Base-by-base conservation (phyloP, 257 asterid species). In the Petrea volubilis region DNA sequence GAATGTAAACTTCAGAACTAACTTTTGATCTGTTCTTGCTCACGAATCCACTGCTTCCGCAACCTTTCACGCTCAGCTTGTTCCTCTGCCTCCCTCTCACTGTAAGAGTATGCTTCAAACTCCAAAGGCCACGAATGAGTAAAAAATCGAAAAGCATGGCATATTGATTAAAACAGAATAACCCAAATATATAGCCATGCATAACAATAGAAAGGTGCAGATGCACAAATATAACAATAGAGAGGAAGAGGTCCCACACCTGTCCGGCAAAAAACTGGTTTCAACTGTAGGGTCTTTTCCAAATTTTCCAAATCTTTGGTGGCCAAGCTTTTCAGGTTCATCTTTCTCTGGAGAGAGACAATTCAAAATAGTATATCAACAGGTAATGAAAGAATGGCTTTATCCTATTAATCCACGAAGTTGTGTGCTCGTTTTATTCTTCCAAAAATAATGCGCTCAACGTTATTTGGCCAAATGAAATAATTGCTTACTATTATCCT, bases 31-130 rank as follows among this genome's bases (percentile, higher is more conserved):
- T 87, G 96, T 64, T 89, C 89, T 75, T 94, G 97, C 80, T 94
- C 98, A 34, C 85, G 86, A 76, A 83, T 68, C 99, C 98, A 95
- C 82, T 85, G 98, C 74, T 88, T 92, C 65, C 87, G 89, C 63
- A 95, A 74, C 82, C 99, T 87, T 87, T 95, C 99, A 68, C 98
- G 96, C 70, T 95, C 98, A 71, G 98, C 98, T 83, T 90, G 95
- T 80, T 95, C 99, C 90, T 92, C 99, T 18, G 99, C 98, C 89
- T 95, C 99, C 68, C 99, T 85, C 94, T 95, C 99, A 95, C 98
- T 92, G 97, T 84, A 93, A 86, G 85, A 86, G 90, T 85, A 64
- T 78, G 89, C 98, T 94, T 94, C 87, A 85, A 86, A 77, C 84
- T 81, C 89, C 84, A 86, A 87, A 80, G 78, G 75, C 80, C 82